Percentiles rank a stretch among this genome's conserved stretches.
These are phyloP conservation scores for Heliosperma pusillum DNA, from an alignment of 148 eudicot genomes.

Conservation along the genomic window DNA sequence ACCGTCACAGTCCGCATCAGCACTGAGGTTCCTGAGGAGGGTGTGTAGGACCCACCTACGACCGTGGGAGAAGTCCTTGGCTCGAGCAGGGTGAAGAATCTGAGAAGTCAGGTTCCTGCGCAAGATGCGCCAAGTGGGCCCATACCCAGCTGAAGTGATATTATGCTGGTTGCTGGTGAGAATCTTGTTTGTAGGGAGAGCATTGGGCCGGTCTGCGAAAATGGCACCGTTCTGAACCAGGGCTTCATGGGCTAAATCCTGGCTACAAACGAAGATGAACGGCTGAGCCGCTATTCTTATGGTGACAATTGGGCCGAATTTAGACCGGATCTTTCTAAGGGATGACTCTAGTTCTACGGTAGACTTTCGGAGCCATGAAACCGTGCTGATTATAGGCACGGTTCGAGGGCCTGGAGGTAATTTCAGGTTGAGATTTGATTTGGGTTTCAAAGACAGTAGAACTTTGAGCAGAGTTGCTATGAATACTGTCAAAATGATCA, in stretches of 20 bases:
- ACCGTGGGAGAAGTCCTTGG: conserved; percentile 24
- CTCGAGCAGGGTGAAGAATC: conserved; percentile 28
- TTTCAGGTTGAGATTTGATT: no score
- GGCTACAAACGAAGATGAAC: conserved; percentile 39
- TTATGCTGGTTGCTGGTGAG: conserved; percentile 37
- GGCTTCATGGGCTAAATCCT: conserved; percentile 47
- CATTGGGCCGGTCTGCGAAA: conserved; percentile 55
- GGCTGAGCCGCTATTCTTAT: conserved; percentile 28
- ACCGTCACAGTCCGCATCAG: neutral
- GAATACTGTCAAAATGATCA: neutral
- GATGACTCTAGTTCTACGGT: conserved; percentile 36
- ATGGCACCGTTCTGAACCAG: conserved; percentile 55
- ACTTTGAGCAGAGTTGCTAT: neutral
- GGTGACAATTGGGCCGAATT: conserved; percentile 46
- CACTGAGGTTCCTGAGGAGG: conserved; percentile 16
- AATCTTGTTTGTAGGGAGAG: conserved; percentile 26
- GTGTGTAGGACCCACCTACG: conserved; percentile 27
- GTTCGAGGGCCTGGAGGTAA: conserved; percentile 57
- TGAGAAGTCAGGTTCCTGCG: conserved; percentile 28
- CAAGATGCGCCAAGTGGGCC: conserved; percentile 36
- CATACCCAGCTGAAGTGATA: conserved; percentile 44
- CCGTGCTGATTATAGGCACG: conserved; percentile 38
- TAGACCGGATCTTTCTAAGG: conserved; percentile 30
- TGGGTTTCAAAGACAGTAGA: neutral
- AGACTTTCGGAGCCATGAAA: conserved; percentile 36